Percentiles rank a stretch among this genome's conserved stretches.
These are phyloP conservation scores for Saturnispora kantuleensis DNA, from an alignment of 805 yeast species.

Conservation along the genomic window DNA sequence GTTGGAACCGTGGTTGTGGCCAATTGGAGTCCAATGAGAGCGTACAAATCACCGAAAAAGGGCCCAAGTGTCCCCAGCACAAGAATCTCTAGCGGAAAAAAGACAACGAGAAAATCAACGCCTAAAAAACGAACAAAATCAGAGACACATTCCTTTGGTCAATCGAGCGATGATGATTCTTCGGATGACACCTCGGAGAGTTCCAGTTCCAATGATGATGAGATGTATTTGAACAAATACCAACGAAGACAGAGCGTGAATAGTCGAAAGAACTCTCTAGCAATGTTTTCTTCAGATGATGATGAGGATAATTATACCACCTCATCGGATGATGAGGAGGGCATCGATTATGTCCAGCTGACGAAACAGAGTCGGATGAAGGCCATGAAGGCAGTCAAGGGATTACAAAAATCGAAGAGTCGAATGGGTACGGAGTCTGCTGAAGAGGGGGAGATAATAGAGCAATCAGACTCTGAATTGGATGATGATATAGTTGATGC, in stretches of 20 bases:
- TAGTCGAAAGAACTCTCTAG: slow-evolving; percentile 13
- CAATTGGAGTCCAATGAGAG: background rate
- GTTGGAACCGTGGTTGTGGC: too few relatives aligned
- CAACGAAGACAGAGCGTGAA: slow-evolving; percentile 2
- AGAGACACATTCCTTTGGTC: slow-evolving; percentile 11
- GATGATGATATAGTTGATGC: slow-evolving; percentile 34
- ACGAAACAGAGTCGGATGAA: slow-evolving; percentile 58
- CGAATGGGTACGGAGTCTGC: slow-evolving; percentile 3
- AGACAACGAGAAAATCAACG: slow-evolving; percentile 9
- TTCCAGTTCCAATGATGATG: slow-evolving; percentile 9
- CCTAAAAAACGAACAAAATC: slow-evolving; percentile 18
- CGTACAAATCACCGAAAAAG: slow-evolving; percentile 3
- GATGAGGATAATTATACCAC: slow-evolving; percentile 27
- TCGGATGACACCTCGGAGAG: slow-evolving; percentile 11
- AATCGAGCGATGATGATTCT: slow-evolving; percentile 23
- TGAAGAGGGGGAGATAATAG: slow-evolving; percentile 18
- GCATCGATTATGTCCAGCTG: slow-evolving; percentile 61
- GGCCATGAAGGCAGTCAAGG: slow-evolving; percentile 39
- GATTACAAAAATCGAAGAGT: slow-evolving; percentile 12
- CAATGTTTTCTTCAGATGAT: slow-evolving; percentile 4
- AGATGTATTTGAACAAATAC: slow-evolving; percentile 6
- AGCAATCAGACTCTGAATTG: slow-evolving; percentile 29
- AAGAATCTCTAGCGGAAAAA: background rate
- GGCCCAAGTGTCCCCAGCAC: background rate
- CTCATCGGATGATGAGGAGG: slow-evolving; percentile 46